These are phyloP conservation scores for Cytospora chrysosperma DNA, from an alignment of 2,329 filamentous ascomycete species.

Conservation along the genomic window DNA sequence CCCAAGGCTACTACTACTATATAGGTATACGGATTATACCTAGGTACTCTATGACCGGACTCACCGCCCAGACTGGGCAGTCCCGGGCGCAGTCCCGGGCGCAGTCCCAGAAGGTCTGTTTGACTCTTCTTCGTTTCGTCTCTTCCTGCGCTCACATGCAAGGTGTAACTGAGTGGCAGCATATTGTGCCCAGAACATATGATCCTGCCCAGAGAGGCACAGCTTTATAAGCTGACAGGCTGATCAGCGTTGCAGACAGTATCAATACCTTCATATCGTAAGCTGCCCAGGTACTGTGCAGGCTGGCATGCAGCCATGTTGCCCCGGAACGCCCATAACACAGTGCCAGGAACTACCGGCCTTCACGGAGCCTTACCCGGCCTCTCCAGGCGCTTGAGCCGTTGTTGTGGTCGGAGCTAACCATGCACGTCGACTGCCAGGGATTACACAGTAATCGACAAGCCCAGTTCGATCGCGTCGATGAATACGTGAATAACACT, in stretches of 20 bases:
- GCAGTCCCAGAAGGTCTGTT: background rate
- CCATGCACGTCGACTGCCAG: background rate
- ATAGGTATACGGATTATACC: too few species aligned
- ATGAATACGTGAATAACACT: background rate
- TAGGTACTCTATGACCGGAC: background rate
- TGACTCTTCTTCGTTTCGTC: background rate
- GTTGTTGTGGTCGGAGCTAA: conserved; percentile 3
- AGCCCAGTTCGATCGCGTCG: background rate
- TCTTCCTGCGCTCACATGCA: background rate
- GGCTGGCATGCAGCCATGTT: too few species aligned
- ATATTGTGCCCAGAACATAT: background rate
- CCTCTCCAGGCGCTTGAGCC: background rate
- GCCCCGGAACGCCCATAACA: conserved; percentile 6
- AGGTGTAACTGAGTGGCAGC: background rate
- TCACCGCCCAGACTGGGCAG: background rate
- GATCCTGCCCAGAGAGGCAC: background rate
- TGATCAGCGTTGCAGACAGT: too few species aligned
- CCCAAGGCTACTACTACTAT: background rate
- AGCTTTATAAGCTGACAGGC: background rate
- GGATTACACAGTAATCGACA: background rate
- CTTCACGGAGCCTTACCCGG: conserved; percentile 24
- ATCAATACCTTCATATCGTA: background rate
- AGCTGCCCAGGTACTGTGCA: conserved; percentile 6
- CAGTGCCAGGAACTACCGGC: conserved; percentile 24
- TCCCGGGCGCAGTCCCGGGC: background rate